phyloP scores from a whole-genome alignment of 345 rosid species.

The Hypericum perforatum region DNA sequence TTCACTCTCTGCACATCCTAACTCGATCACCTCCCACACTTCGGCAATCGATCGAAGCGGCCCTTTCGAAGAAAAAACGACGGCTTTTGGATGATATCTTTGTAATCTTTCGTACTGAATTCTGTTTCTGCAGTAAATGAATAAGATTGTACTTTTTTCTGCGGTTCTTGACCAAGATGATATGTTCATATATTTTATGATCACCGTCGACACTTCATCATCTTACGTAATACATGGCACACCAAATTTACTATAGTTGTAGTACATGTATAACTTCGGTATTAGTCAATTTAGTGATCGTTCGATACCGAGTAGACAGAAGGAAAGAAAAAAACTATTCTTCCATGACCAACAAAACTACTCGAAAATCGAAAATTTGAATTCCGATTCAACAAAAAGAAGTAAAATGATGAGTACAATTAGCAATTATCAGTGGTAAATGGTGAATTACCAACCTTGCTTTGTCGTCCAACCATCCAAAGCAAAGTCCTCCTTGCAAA shows the following conservation, averaged over 20 bases:
- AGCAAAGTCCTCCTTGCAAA: constrained; percentile 89
- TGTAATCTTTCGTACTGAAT: too few species aligned
- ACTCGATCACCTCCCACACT: too few species aligned
- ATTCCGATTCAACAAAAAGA: background rate
- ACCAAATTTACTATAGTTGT: background rate
- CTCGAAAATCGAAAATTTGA: too few species aligned
- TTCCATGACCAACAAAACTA: too few species aligned
- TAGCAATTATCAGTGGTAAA: constrained; percentile 37
- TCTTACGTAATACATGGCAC: constrained; percentile 9
- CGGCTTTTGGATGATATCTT: too few species aligned
- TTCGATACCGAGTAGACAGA: too few species aligned
- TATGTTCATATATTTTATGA: constrained; percentile 8
- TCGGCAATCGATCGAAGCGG: too few species aligned
- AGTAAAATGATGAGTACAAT: constrained; percentile 5
- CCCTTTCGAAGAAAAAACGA: too few species aligned
- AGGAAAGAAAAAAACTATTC: constrained; percentile 1
- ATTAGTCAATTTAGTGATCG: too few species aligned
- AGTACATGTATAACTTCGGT: too few species aligned
- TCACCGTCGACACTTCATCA: background rate
- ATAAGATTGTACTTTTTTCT: too few species aligned
- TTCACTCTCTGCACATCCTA: constrained; percentile 51
- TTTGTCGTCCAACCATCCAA: constrained; percentile 86
- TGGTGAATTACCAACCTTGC: constrained; percentile 84
- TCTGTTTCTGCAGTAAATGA: too few species aligned
- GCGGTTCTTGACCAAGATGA: background rate